Evolutionary conservation across 2,329 filamentous ascomycete species (phyloP).

Genomic region (Cordyceps sp.): DNA sequence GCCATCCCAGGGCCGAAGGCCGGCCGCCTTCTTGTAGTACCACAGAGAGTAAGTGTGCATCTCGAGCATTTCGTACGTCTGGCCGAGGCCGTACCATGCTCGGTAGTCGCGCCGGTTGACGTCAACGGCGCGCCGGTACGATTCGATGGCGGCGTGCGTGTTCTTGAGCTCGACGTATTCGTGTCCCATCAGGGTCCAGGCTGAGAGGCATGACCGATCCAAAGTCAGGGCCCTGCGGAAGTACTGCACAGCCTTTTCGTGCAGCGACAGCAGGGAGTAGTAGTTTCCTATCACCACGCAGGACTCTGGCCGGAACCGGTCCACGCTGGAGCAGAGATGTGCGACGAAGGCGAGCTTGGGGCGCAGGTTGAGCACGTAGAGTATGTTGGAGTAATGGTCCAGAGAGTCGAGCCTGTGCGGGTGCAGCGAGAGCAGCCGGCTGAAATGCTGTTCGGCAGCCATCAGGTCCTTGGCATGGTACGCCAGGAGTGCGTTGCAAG

Average conservation of each 20-base stretch:
- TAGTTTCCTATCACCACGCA: constrained; percentile 97
- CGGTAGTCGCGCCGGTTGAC: constrained; percentile 93
- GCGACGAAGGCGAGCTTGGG: constrained; percentile 87
- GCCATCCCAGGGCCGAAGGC: constrained; percentile 83
- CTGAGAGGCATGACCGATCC: constrained; percentile 78
- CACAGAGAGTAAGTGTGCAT: constrained; percentile 96
- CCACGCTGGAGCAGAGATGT: constrained; percentile 75
- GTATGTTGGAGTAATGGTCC: constrained; percentile 93
- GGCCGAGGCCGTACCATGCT: constrained; percentile 93
- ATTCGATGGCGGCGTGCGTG: constrained; percentile 93
- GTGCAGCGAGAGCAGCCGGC: constrained; percentile 64
- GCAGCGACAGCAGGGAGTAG: constrained; percentile 83
- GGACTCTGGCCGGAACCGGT: constrained; percentile 93
- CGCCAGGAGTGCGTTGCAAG: constrained; percentile 70
- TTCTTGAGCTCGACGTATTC: constrained; percentile 99
- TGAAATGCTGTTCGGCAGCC: constrained; percentile 49
- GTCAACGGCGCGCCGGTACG: constrained; percentile 86
- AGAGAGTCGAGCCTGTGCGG: constrained; percentile 67
- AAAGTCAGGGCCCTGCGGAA: constrained; percentile 85
- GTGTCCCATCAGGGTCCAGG: constrained; percentile 98
- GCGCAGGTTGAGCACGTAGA: constrained; percentile 79
- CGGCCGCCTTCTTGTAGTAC: constrained; percentile 93
- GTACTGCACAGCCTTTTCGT: constrained; percentile 97
- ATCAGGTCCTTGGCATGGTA: constrained; percentile 82
- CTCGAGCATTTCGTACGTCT: constrained; percentile 94